Conservation (phyloP, 352 stramenopile genomes). For the Pythium grandisporangium region DNA sequence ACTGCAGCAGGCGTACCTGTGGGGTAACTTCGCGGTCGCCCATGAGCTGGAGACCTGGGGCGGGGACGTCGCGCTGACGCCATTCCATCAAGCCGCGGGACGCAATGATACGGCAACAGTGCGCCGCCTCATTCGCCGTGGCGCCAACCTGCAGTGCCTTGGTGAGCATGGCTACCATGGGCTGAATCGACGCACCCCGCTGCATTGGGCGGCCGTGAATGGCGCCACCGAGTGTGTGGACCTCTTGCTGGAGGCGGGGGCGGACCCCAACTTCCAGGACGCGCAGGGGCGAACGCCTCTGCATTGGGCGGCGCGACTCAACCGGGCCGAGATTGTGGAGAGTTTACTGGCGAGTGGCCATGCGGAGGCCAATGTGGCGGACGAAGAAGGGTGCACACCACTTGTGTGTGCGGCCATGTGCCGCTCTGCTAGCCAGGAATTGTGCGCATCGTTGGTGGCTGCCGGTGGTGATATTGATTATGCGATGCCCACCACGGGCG, state of each 20-base stretch:
- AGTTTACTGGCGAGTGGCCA: conserved; percentile 27
- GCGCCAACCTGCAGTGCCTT: conserved; percentile 51
- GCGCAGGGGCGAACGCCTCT: conserved; percentile 50
- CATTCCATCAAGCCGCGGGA: conserved; percentile 58
- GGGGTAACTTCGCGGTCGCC: conserved; percentile 65
- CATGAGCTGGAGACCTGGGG: conserved; percentile 76
- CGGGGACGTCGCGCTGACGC: conserved; percentile 68
- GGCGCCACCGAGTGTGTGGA: conserved; percentile 44
- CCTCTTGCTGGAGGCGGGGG: conserved; percentile 54
- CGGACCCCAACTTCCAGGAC: conserved; percentile 74
- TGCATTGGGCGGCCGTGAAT: conserved; percentile 76
- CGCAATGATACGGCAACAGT: conserved; percentile 45
- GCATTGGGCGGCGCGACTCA: conserved; percentile 69
- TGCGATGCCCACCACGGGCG: conserved; percentile 38
- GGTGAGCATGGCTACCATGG: conserved; percentile 76
- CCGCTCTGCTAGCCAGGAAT: conserved; percentile 26
- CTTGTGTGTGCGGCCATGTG: conserved; percentile 52
- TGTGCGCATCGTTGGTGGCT: conserved; percentile 41
- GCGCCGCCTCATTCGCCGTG: conserved; percentile 52
- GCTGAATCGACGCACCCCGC: conserved; percentile 63
- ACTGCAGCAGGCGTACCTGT: conserved; percentile 68
- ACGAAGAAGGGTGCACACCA: conserved; percentile 60
- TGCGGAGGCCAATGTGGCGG: conserved; percentile 33
- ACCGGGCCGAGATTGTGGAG: conserved; percentile 39
- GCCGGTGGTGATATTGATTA: conserved; percentile 73